Conservation (phyloP, 345 rosid species). For the Erysimum cheiranthoides region DNA sequence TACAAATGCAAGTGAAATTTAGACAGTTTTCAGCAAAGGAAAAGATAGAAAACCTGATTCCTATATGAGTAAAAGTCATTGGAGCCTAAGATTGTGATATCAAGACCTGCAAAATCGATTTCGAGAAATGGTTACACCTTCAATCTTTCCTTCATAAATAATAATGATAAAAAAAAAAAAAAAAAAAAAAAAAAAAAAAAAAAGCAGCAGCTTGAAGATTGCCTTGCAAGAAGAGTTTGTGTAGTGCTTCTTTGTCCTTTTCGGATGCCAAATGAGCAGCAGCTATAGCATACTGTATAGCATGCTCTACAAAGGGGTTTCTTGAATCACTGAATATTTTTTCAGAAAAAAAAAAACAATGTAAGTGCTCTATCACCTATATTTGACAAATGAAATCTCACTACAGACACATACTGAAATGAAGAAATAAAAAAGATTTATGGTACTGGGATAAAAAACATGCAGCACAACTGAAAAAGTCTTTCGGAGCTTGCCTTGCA, state of each 20-base stretch:
- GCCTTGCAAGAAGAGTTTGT: constrained; percentile 87
- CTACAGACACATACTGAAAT: background rate
- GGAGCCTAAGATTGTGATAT: constrained; percentile 84
- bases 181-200: too few species aligned
- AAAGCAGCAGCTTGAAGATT: constrained; percentile 29
- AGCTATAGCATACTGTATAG: constrained; percentile 76
- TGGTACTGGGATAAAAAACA: background rate
- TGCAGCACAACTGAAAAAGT: constrained; percentile 5
- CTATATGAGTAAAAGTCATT: constrained; percentile 97
- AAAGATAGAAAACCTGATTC: constrained; percentile 62
- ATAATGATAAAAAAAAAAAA: too few species aligned
- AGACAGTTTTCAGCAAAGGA: constrained; percentile 12
- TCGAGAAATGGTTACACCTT: constrained; percentile 42
- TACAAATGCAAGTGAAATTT: constrained; percentile 12
- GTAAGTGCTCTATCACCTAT: constrained; percentile 30
- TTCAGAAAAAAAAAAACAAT: background rate
- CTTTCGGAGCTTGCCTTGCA: constrained; percentile 63
- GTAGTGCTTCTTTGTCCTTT: constrained; percentile 59
- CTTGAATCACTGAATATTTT: constrained; percentile 64
- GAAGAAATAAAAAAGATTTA: background rate
- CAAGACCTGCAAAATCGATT: constrained; percentile 72
- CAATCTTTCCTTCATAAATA: background rate
- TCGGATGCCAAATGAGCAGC: constrained; percentile 70
- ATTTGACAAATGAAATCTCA: background rate
- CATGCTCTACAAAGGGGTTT: constrained; percentile 92